Evolutionary conservation across 331 rosid genomes (phyloP).

Genomic region (Saraca asoca): DNA sequence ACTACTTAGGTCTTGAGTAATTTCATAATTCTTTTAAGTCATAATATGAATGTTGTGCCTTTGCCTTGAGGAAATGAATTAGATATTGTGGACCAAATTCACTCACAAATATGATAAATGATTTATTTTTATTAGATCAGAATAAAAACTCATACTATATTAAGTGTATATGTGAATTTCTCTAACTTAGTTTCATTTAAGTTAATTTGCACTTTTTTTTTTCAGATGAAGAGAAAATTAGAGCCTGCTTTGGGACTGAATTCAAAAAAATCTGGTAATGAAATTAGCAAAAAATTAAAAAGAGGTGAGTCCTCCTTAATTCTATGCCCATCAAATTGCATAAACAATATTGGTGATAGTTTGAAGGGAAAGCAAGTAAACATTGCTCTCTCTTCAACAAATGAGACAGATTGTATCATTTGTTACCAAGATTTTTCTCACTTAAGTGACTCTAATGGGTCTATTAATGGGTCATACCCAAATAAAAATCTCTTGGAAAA

Average conservation of each 20-base stretch:
- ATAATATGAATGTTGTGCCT: no score
- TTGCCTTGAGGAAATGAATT: no score
- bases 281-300: not conserved
- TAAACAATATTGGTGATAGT: not conserved
- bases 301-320: not conserved
- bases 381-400: constrained; percentile 2
- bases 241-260: constrained; percentile 14
- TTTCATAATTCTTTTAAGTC: no score
- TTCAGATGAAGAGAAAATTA: constrained; percentile 28
- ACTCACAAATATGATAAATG: no score
- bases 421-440: not conserved
- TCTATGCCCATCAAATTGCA: not conserved
- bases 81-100: no score
- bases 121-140: no score
- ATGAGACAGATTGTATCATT: not conserved
- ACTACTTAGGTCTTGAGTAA: no score
- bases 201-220: no score
- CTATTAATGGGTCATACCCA: constrained; percentile 20
- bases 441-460: not conserved
- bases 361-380: constrained; percentile 3
- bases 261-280: not conserved
- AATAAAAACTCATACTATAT: no score
- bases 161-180: no score
- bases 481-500: not conserved
- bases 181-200: no score